phyloP scores from a whole-genome alignment of 495 filamentous ascomycete species.

The Tetracladium setigerum region DNA sequence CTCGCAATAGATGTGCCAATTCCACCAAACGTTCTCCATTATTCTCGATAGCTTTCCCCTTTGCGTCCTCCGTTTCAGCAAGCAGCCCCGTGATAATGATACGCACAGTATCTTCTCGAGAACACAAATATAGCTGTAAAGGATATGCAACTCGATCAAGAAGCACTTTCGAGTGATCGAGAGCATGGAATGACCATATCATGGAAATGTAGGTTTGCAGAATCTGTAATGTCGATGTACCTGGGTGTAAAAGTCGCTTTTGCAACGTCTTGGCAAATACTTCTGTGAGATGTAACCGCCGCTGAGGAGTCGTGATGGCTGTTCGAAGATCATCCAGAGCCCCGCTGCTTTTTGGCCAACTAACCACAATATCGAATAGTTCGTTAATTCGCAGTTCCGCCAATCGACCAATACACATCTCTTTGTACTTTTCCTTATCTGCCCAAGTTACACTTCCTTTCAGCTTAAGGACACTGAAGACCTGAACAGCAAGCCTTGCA shows the following conservation, averaged over 20 bases:
- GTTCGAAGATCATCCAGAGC: slow-evolving; percentile 69
- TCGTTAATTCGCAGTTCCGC: slow-evolving; percentile 72
- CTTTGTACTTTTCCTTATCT: slow-evolving; percentile 72
- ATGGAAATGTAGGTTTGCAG: slow-evolving; percentile 85
- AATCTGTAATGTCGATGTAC: slow-evolving; percentile 82
- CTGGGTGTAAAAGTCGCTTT: slow-evolving; percentile 75
- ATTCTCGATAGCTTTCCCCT: slow-evolving; percentile 29
- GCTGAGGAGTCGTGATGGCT: slow-evolving; percentile 44
- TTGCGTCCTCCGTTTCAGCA: slow-evolving; percentile 50
- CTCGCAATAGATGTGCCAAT: slow-evolving; percentile 64
- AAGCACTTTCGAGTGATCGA: slow-evolving; percentile 88
- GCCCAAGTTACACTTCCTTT: slow-evolving; percentile 37
- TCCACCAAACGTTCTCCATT: slow-evolving; percentile 49
- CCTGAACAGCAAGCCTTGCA: slow-evolving; percentile 56
- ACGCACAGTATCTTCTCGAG: slow-evolving; percentile 87
- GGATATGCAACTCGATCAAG: slow-evolving; percentile 77
- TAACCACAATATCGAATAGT: slow-evolving; percentile 80
- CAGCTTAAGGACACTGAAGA: slow-evolving; percentile 37
- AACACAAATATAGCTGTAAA: slow-evolving; percentile 79
- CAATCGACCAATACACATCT: slow-evolving; percentile 70
- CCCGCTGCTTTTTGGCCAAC: slow-evolving; percentile 75
- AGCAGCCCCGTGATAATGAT: slow-evolving; percentile 83
- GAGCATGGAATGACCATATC: slow-evolving; percentile 79
- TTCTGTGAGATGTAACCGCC: slow-evolving; percentile 56
- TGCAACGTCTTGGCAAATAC: slow-evolving; percentile 62